These are phyloP conservation scores for Saccharata proteae DNA, from an alignment of 2,329 filamentous ascomycete genomes.

Conservation along the genomic window DNA sequence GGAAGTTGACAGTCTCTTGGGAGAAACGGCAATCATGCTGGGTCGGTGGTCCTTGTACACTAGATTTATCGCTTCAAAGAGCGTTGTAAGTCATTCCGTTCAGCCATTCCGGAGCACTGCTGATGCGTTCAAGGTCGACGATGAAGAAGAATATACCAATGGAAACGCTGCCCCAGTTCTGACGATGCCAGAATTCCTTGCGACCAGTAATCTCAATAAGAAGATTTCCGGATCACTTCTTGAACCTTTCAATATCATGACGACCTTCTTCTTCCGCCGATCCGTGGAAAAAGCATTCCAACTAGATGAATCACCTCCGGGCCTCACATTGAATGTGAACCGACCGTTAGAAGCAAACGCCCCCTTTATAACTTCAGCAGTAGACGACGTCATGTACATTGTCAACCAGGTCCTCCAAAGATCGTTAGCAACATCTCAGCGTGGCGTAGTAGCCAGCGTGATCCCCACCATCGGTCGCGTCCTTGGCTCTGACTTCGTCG, in stretches of 20 bases:
- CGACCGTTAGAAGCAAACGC: conserved; percentile 63
- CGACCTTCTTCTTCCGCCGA: conserved; percentile 89
- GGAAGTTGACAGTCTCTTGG: conserved; percentile 77
- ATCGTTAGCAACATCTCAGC: conserved; percentile 74
- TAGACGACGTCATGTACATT: conserved; percentile 99
- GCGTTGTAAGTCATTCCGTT: conserved; percentile 46
- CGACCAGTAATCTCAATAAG: conserved; percentile 64
- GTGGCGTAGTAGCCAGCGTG: conserved; percentile 63
- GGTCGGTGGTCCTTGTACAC: conserved; percentile 87
- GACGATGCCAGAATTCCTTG: conserved; percentile 59
- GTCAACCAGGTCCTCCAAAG: conserved; percentile 84
- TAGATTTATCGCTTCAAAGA: conserved; percentile 78
- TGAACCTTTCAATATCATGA: conserved; percentile 79
- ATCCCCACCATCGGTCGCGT: conserved; percentile 69
- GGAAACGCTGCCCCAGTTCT: conserved; percentile 43
- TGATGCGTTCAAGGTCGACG: conserved; percentile 12
- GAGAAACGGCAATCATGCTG: conserved; percentile 84
- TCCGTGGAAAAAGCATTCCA: conserved; percentile 98
- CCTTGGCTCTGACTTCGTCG: conserved; percentile 79
- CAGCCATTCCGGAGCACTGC: conserved; percentile 11
- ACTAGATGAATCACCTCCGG: conserved; percentile 74
- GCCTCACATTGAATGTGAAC: conserved; percentile 63
- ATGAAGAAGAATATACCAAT: conserved; percentile 37
- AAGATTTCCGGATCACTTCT: conserved; percentile 67
- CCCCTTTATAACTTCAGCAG: conserved; percentile 86